These are phyloP conservation scores for Lipomyces orientalis DNA, from an alignment of 805 yeast genomes.

Conservation along the genomic window DNA sequence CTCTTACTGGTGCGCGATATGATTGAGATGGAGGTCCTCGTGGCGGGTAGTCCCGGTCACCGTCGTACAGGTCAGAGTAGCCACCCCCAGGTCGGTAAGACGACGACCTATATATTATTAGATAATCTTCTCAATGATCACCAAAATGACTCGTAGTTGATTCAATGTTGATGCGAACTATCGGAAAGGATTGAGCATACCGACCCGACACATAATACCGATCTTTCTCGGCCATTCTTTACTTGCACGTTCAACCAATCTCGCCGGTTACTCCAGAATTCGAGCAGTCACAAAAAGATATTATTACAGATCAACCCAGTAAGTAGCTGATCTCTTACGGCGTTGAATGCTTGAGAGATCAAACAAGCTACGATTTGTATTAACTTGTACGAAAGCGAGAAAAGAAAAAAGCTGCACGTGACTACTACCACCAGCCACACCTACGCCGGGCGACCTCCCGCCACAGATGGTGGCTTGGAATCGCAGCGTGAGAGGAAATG, in stretches of 20 bases:
- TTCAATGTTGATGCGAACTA: background rate
- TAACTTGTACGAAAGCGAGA: background rate
- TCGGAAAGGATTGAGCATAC: slow-evolving; percentile 1
- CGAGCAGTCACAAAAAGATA: background rate
- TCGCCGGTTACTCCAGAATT: background rate
- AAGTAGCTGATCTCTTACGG: background rate
- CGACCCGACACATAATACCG: slow-evolving; percentile 21
- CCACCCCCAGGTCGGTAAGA: slow-evolving; percentile 23
- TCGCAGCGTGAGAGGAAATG: no score
- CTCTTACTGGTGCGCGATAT: background rate
- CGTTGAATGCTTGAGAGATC: background rate
- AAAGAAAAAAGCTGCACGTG: background rate
- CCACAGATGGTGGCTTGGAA: no score
- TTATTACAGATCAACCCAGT: background rate
- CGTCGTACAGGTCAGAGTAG: slow-evolving; percentile 13
- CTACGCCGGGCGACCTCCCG: no score
- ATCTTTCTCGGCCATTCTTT: slow-evolving; percentile 24
- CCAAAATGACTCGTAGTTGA: background rate
- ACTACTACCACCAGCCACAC: background rate
- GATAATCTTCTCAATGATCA: background rate
- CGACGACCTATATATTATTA: slow-evolving; percentile 6
- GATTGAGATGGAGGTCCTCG: background rate
- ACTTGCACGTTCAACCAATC: background rate
- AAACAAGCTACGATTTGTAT: background rate
- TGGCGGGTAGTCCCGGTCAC: background rate